phyloP scores from a whole-genome alignment of 2,329 filamentous ascomycete species.

The Paecilomyces variotii region DNA sequence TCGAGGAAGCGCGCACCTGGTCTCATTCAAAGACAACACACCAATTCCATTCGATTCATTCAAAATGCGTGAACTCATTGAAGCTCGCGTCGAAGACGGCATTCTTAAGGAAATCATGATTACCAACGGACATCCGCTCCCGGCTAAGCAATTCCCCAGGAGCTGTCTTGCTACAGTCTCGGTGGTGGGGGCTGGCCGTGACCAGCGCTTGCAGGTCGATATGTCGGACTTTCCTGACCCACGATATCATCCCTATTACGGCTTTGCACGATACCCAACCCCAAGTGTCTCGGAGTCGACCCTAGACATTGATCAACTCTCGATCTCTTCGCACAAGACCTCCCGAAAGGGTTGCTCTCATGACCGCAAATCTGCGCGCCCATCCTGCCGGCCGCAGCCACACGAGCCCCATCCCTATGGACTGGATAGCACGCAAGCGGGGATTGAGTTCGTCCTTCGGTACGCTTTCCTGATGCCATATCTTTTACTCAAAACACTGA shows the following conservation, averaged over 20 bases:
- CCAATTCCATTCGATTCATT: background rate
- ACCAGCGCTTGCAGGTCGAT: background rate
- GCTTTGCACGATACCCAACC: background rate
- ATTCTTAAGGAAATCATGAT: background rate
- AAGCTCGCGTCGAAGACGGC: background rate
- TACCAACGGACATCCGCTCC: background rate
- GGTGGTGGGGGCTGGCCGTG: background rate
- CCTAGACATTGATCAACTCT: background rate
- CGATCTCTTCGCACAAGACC: background rate
- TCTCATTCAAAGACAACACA: background rate
- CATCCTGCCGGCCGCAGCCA: background rate
- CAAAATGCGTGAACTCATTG: background rate
- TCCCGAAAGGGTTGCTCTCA: background rate
- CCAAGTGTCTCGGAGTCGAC: background rate
- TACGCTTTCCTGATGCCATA: constrained; percentile 2
- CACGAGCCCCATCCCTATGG: constrained; percentile 15
- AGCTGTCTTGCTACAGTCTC: background rate
- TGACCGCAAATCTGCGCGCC: background rate
- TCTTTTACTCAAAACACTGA: background rate
- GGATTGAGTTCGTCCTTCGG: constrained; percentile 23
- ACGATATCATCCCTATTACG: background rate
- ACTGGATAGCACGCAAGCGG: constrained; percentile 19
- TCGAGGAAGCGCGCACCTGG: background rate
- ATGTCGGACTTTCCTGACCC: background rate
- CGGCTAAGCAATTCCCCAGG: background rate